These are phyloP conservation scores for Ganoderma lucidum DNA, from an alignment of 1,284 basidiomycete species.

Conservation along the genomic window DNA sequence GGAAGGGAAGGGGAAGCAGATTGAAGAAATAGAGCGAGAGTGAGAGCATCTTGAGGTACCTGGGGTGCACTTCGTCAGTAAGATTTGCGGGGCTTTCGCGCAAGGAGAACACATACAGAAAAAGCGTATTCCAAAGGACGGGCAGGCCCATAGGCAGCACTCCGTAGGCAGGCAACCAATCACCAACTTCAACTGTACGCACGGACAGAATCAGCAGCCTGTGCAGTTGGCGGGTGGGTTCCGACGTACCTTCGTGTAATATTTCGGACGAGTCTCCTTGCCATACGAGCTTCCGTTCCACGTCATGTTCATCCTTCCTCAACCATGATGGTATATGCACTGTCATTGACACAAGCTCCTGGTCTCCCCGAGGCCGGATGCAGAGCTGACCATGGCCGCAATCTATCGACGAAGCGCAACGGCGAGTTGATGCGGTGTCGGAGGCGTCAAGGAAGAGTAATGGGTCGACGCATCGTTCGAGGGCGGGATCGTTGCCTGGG, in stretches of 20 bases:
- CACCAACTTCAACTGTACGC: constrained; percentile 62
- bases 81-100: background rate
- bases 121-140: constrained; percentile 45
- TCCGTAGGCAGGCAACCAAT: constrained; percentile 51
- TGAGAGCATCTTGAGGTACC: constrained; percentile 68
- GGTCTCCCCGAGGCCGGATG: constrained; percentile 52
- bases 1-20: constrained; percentile 65
- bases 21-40: constrained; percentile 79
- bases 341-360: constrained; percentile 59
- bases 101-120: constrained; percentile 49
- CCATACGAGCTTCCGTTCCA: constrained; percentile 61
- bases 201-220: background rate
- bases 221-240: background rate
- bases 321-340: constrained; percentile 36
- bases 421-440: constrained; percentile 36
- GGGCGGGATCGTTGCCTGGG: constrained; percentile 29
- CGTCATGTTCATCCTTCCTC: constrained; percentile 2
- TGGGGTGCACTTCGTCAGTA: constrained; percentile 36
- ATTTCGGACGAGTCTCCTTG: constrained; percentile 73
- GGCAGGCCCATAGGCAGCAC: constrained; percentile 58
- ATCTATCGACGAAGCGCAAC: constrained; percentile 44
- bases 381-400: constrained; percentile 53
- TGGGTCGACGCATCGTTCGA: constrained; percentile 61
- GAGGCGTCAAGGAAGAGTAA: constrained; percentile 53
- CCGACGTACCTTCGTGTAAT: constrained; percentile 67